These are phyloP conservation scores for Pelagomonas calceolata DNA, from an alignment of 108 stramenopile species.

Conservation along the genomic window DNA sequence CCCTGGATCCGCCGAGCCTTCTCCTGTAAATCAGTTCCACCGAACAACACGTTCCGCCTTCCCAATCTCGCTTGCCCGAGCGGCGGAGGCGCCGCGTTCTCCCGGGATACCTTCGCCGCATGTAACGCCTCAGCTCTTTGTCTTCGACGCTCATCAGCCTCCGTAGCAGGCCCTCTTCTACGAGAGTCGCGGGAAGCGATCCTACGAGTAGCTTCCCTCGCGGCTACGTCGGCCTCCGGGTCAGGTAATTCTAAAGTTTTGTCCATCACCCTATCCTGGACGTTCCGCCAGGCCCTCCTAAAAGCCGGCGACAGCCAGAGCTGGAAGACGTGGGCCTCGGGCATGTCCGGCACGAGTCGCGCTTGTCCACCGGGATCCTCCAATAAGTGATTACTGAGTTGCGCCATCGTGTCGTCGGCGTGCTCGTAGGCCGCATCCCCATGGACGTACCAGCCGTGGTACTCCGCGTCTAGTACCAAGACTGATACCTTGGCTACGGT, in stretches of 20 bases:
- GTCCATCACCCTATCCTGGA: constrained; percentile 8
- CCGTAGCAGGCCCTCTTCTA: no score
- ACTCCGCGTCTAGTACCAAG: constrained; percentile 47
- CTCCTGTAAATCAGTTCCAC: neutral
- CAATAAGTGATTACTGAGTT: constrained; percentile 47
- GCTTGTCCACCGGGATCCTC: constrained; percentile 46
- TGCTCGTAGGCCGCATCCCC: constrained; percentile 57
- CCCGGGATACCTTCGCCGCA: no score
- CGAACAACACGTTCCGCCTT: no score
- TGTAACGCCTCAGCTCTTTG: no score
- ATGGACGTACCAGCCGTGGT: constrained; percentile 67
- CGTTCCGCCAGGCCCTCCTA: constrained; percentile 4
- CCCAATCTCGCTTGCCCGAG: neutral
- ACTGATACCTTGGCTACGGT: constrained; percentile 64
- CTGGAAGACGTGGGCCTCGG: constrained; percentile 31
- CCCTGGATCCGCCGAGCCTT: neutral
- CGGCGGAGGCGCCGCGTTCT: neutral
- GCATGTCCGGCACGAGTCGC: constrained; percentile 36
- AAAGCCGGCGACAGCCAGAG: constrained; percentile 27
- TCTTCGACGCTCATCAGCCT: no score
- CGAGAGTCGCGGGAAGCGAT: no score
- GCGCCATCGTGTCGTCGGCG: constrained; percentile 58
- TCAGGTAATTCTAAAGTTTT: no score
- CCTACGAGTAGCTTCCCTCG: no score
- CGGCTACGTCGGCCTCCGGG: no score